Evolutionary conservation across 371 early-diverging fungal genomes (phyloP).

Genomic region (Dipsacomyces acuminosporus): DNA sequence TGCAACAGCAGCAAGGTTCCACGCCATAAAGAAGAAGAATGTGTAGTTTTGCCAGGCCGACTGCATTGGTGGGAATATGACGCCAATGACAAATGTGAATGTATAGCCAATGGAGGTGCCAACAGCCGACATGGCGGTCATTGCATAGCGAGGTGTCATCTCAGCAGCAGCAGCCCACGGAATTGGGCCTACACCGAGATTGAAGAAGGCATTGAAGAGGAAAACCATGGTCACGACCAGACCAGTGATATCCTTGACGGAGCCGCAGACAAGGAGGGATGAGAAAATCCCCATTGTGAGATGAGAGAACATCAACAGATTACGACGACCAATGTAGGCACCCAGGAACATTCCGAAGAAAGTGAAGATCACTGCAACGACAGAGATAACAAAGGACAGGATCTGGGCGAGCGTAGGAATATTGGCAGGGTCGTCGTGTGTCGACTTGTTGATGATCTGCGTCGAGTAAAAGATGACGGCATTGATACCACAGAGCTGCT

Average conservation of each 20-base stretch:
- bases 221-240: slow-evolving; percentile 66
- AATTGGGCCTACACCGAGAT: slow-evolving; percentile 78
- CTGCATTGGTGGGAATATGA: slow-evolving; percentile 63
- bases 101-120: slow-evolving; percentile 65
- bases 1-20: slow-evolving; percentile 49
- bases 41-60: slow-evolving; percentile 59
- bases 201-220: slow-evolving; percentile 74
- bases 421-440: slow-evolving; percentile 36
- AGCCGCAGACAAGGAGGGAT: slow-evolving; percentile 54
- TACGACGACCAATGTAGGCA: slow-evolving; percentile 71
- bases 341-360: slow-evolving; percentile 55
- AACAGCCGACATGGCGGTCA: slow-evolving; percentile 60
- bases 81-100: slow-evolving; percentile 64
- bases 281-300: slow-evolving; percentile 57
- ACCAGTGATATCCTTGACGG: slow-evolving; percentile 49
- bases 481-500: slow-evolving; percentile 86
- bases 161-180: slow-evolving; percentile 71
- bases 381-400: slow-evolving; percentile 53
- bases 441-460: slow-evolving; percentile 48
- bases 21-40: slow-evolving; percentile 65
- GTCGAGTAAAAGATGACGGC: slow-evolving; percentile 78
- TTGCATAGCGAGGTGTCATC: slow-evolving; percentile 64
- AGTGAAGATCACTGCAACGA: slow-evolving; percentile 55
- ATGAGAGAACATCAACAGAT: slow-evolving; percentile 65
- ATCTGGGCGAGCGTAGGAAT: slow-evolving; percentile 47